Conservation (phyloP, 495 filamentous ascomycete species). For the Aspergillus asperescens region DNA sequence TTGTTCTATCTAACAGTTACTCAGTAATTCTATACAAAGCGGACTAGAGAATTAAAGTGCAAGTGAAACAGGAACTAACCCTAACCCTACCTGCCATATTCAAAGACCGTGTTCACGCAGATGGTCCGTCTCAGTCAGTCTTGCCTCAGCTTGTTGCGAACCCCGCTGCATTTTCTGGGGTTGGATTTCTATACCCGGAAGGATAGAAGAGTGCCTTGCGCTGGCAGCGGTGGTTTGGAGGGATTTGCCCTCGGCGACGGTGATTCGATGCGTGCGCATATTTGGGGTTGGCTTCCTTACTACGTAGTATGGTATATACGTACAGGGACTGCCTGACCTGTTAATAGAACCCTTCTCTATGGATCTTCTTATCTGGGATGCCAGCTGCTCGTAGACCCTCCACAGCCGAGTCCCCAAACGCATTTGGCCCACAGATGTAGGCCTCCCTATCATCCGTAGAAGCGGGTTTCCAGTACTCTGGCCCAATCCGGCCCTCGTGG, state of each 20-base stretch:
- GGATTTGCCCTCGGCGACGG: conserved; percentile 69
- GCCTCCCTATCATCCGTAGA: background rate
- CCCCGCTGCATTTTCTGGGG: conserved; percentile 78
- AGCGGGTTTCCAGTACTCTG: background rate
- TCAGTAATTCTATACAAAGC: no score
- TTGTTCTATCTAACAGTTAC: no score
- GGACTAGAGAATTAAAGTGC: no score
- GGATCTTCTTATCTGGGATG: background rate
- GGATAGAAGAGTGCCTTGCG: conserved; percentile 31
- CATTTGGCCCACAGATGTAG: background rate
- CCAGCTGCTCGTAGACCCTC: background rate
- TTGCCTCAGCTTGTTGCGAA: conserved; percentile 74
- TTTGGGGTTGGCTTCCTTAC: conserved; percentile 68
- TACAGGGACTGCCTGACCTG: background rate
- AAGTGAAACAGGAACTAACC: no score
- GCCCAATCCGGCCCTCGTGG: background rate
- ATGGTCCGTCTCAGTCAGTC: conserved; percentile 68
- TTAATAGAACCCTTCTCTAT: background rate
- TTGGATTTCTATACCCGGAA: conserved; percentile 78
- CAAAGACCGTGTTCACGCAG: conserved; percentile 55
- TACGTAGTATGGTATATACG: no score
- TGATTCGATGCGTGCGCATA: conserved; percentile 75
- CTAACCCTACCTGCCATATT: no score
- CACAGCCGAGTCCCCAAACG: background rate
- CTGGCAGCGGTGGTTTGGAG: conserved; percentile 57